Conservation (phyloP, 768 basidiomycete genomes). For the Collybia sp. region DNA sequence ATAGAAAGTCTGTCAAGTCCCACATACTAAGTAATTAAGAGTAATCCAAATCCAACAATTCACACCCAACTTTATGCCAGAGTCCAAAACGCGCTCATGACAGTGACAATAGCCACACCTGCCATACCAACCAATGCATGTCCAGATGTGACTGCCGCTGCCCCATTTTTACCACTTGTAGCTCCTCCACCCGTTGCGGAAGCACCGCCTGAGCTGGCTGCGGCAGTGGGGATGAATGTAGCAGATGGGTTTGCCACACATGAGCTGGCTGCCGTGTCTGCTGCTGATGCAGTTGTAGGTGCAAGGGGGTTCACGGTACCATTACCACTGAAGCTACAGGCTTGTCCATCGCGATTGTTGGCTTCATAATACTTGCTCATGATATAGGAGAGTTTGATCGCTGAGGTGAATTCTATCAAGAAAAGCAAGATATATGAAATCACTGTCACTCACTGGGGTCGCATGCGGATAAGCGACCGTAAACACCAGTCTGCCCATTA, state of each 20-base stretch:
- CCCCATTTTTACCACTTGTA: conserved; percentile 10
- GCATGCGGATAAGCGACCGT: conserved; percentile 74
- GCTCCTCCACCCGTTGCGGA: not conserved
- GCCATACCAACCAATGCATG: conserved; percentile 32
- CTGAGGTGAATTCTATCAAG: conserved; percentile 28
- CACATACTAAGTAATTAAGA: too few relatives aligned
- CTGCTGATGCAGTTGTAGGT: conserved; percentile 42
- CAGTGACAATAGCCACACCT: conserved; percentile 25
- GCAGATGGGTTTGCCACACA: conserved; percentile 65
- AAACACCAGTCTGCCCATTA: conserved; percentile 69
- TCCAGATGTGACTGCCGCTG: conserved; percentile 16
- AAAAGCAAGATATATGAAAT: conserved; percentile 5
- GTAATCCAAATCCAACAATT: too few relatives aligned
- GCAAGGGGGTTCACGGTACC: conserved; percentile 65
- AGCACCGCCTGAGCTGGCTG: conserved; percentile 19
- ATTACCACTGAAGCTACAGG: conserved; percentile 84
- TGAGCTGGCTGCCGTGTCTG: conserved; percentile 54
- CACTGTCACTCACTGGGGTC: conserved; percentile 58
- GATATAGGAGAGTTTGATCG: conserved; percentile 75
- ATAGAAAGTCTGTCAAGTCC: too few relatives aligned
- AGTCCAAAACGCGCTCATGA: conserved; percentile 40
- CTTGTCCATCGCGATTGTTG: conserved; percentile 47
- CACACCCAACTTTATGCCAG: conserved; percentile 11
- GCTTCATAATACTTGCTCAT: conserved; percentile 77
- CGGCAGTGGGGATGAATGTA: conserved; percentile 57